Base-by-base conservation (phyloP, 306 rosid species). In the Cicer bijugum region DNA sequence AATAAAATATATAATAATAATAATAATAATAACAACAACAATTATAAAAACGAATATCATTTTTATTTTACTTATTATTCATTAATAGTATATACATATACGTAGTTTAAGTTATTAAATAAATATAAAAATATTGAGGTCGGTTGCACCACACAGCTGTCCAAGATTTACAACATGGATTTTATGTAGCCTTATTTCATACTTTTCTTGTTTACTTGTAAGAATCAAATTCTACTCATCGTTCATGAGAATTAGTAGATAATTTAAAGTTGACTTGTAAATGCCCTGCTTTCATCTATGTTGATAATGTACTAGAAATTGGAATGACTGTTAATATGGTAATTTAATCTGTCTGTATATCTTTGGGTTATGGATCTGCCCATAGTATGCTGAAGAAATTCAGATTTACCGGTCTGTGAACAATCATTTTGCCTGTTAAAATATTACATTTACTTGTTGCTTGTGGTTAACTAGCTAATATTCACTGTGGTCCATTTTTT, bases 401-500 rank as follows among this genome's bases (percentile, higher is more conserved):
- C 15, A 48, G 61, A 75, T 7, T 28, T 28, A 28, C 35, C 5
- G 35, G 5, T 4, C 35, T 28, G 46, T 42, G 50, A 42, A 12
- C 33, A 57, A 59, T 55, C 56, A 40, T 65, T 15, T 65, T 23
- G 12, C 10, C 4, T 72, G 40, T 67, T 72, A 76, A 45, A 61
- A 66, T 67, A 60, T 65, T 37, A 17, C 47, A 17, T 67, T 59
- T 67, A 9, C 40, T 37, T 17, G 46, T 40, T 67, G 35, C 72
- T 12, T 37, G 53, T 16, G 16, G 56, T 68, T 55, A 68, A 17
- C 70, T 64, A 65, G 58, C 79, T 84, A 65, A 84, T 64, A 6
- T 74, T 12, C 43, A n/a, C 0, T 19, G 50, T 71, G 55, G 15
- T 80, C 67, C 60, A n/a, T 78, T 80, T 11, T 20, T 23, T n/a